A percentile compares a stretch with the other conserved stretches of the same genome.
Evolutionary conservation across 768 basidiomycete species (phyloP).

Genomic region (Leccinellum luteum): DNA sequence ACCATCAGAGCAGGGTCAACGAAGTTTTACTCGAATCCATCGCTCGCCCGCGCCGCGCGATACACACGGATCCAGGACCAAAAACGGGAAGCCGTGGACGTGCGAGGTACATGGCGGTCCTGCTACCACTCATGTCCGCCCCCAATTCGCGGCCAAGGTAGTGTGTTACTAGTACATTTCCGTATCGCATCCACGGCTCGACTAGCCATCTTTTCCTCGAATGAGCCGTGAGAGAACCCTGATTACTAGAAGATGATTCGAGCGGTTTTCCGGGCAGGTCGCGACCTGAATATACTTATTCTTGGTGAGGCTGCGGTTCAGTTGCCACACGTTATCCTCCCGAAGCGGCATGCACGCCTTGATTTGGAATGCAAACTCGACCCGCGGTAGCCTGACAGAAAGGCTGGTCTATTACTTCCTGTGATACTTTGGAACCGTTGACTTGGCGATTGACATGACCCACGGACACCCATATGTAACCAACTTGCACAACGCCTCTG

Average conservation of each 20-base stretch:
- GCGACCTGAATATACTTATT: slow-evolving; percentile 8
- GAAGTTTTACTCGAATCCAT: slow-evolving; percentile 9
- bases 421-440: slow-evolving; percentile 18
- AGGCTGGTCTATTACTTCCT: slow-evolving; percentile 20
- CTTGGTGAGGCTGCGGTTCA: slow-evolving; percentile 8
- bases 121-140: slow-evolving; percentile 18
- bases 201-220: slow-evolving; percentile 3
- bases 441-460: slow-evolving; percentile 26
- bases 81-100: slow-evolving; percentile 13
- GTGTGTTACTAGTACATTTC: slow-evolving; percentile 25
- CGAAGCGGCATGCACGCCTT: slow-evolving; percentile 13
- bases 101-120: slow-evolving; percentile 2
- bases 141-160: slow-evolving; percentile 15
- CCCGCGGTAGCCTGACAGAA: slow-evolving; percentile 11
- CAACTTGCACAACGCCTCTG: slow-evolving; percentile 1
- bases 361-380: slow-evolving; percentile 17
- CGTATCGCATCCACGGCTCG: slow-evolving; percentile 14
- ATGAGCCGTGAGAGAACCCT: slow-evolving; percentile 12
- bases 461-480: slow-evolving; percentile 23
- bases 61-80: slow-evolving; percentile 12
- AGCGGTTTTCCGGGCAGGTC: slow-evolving; percentile 10
- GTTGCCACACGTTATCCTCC: slow-evolving; percentile 6
- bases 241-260: slow-evolving; percentile 1
- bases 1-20: slow-evolving; percentile 12
- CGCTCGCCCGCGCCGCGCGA: slow-evolving; percentile 2